Conservation (phyloP, 1,139 yeast species). For the Geotrichum carabidarum region DNA sequence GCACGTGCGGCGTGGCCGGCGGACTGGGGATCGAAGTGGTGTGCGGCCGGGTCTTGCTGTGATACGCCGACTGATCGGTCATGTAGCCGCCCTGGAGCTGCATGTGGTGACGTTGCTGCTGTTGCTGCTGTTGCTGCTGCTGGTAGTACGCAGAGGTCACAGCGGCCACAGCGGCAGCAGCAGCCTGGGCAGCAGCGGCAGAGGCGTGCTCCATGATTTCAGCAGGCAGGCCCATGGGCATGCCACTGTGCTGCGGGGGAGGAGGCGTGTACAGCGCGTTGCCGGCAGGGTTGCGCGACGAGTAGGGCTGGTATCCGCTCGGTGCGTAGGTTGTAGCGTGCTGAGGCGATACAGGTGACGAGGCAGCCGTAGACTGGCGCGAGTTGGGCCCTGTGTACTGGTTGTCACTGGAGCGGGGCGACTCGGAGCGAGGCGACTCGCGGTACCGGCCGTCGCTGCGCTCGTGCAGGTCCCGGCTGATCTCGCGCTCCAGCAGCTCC, state of each 20-base stretch:
- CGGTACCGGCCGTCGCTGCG: no score
- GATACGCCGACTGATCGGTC: background rate
- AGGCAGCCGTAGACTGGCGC: no score
- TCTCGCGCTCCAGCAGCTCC: no score
- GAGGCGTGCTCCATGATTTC: slow-evolving; percentile 15
- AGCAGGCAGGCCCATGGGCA: slow-evolving; percentile 5
- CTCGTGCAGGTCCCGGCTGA: no score
- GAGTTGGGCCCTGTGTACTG: no score
- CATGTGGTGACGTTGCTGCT: slow-evolving; percentile 4
- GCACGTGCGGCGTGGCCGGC: background rate
- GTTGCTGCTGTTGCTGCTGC: slow-evolving; percentile 17
- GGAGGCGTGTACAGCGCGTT: background rate
- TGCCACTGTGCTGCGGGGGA: background rate
- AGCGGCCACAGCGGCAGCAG: slow-evolving; percentile 12
- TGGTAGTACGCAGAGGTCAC: slow-evolving; percentile 9
- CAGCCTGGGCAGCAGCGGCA: slow-evolving; percentile 12
- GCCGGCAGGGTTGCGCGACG: slow-evolving; percentile 5
- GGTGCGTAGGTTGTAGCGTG: no score
- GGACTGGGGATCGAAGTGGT: background rate
- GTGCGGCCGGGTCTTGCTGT: background rate
- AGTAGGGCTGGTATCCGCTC: background rate
- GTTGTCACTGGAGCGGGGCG: no score
- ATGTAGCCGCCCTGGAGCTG: slow-evolving; percentile 3
- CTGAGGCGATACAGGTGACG: no score
- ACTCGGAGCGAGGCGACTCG: no score